Evolutionary conservation across 2,329 filamentous ascomycete genomes (phyloP).

Genomic region (Stemphylium lycopersici): DNA sequence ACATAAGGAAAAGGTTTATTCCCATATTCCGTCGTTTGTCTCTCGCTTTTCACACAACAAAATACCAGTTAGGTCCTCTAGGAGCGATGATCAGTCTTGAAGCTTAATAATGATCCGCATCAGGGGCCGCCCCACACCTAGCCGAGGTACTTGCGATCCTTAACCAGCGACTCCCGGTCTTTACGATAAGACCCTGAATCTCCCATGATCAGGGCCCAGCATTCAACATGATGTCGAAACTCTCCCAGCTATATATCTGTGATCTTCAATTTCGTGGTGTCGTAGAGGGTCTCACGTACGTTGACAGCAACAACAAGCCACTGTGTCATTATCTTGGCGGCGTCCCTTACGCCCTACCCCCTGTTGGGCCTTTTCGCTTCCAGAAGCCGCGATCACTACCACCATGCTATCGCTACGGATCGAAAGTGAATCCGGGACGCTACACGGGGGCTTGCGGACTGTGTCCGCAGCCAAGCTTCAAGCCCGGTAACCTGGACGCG

Average conservation of each 20-base stretch:
- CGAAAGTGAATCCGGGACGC: slow-evolving; percentile 53
- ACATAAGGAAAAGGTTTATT: not conserved
- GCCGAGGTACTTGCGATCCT: slow-evolving; percentile 1
- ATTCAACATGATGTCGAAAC: slow-evolving; percentile 21
- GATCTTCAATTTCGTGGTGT: slow-evolving; percentile 55
- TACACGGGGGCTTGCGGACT: slow-evolving; percentile 52
- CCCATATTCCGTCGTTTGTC: no score
- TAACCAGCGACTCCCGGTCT: no score
- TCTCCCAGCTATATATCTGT: slow-evolving; percentile 37
- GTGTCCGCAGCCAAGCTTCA: slow-evolving; percentile 58
- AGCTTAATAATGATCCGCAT: not conserved
- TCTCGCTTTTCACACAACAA: no score
- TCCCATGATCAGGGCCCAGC: not conserved
- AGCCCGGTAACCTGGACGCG: slow-evolving; percentile 25
- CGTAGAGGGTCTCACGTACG: slow-evolving; percentile 57
- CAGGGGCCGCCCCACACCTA: not conserved
- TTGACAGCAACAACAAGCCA: slow-evolving; percentile 37
- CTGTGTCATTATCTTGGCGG: slow-evolving; percentile 62
- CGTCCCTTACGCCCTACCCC: slow-evolving; percentile 62
- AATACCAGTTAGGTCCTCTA: no score
- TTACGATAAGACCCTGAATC: not conserved
- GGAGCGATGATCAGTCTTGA: no score
- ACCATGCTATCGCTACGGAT: slow-evolving; percentile 59
- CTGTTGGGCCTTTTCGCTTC: slow-evolving; percentile 56
- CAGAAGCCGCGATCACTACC: slow-evolving; percentile 57